Percentiles rank a stretch among this genome's conserved stretches.
These are phyloP conservation scores for Panicum miliaceum DNA, from an alignment of 176 grass and related monocot species.

Conservation along the genomic window DNA sequence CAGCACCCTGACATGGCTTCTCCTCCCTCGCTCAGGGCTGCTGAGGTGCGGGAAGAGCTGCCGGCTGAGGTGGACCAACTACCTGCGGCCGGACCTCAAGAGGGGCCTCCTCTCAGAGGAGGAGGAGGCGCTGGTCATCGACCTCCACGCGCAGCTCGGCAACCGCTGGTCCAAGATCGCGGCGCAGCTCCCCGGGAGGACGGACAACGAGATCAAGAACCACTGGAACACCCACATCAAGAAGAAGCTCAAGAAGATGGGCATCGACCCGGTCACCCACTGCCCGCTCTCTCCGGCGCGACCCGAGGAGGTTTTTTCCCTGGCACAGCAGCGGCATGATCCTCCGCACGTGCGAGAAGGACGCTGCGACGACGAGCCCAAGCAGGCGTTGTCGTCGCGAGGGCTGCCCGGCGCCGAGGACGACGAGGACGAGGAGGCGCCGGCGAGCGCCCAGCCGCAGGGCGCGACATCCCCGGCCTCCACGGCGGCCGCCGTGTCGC, in stretches of 20 bases:
- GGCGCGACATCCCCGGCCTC: background rate
- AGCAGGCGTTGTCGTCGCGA: constrained; percentile 10
- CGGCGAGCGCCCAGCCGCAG: constrained; percentile 26
- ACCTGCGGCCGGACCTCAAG: constrained; percentile 93
- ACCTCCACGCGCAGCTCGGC: constrained; percentile 91
- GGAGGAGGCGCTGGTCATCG: constrained; percentile 80
- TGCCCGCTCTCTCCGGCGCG: background rate
- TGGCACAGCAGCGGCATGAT: background rate
- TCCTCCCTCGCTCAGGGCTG: constrained; percentile 44
- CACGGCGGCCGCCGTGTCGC: constrained; percentile 35
- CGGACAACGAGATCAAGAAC: constrained; percentile 99
- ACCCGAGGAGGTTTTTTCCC: background rate
- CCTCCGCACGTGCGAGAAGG: background rate
- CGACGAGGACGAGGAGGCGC: background rate
- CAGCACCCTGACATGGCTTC: background rate
- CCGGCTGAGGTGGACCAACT: constrained; percentile 92
- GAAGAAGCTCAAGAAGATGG: constrained; percentile 96
- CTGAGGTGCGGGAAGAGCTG: constrained; percentile 96
- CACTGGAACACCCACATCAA: constrained; percentile 99
- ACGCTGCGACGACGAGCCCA: background rate
- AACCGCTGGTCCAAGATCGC: constrained; percentile 99
- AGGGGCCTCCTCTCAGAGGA: constrained; percentile 66
- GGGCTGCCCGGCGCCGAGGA: background rate
- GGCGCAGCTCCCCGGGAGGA: constrained; percentile 77
- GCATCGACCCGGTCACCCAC: constrained; percentile 82